Evolutionary conservation across 306 rosid genomes (phyloP).

Genomic region (Elaeagnus macrophylla): DNA sequence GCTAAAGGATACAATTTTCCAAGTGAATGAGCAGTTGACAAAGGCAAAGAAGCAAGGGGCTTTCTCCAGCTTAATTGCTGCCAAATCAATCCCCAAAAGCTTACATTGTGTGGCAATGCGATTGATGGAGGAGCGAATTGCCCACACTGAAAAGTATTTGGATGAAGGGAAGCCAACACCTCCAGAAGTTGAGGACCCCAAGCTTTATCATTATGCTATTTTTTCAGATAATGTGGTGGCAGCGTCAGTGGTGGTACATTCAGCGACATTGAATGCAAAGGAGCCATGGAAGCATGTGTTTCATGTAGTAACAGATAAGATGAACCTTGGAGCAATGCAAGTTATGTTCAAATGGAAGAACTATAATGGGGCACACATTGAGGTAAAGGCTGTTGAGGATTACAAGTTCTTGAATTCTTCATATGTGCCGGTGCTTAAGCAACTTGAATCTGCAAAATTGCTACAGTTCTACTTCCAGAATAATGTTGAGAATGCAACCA

Average conservation of each 20-base stretch:
- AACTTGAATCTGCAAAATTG: slow-evolving; percentile 62
- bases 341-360: slow-evolving; percentile 71
- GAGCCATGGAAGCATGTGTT: slow-evolving; percentile 87
- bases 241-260: slow-evolving; percentile 77
- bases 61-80: slow-evolving; percentile 81
- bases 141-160: slow-evolving; percentile 49
- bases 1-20: slow-evolving; percentile 83
- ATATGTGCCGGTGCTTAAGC: slow-evolving; percentile 68
- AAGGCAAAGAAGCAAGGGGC: slow-evolving; percentile 95
- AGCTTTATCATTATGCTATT: slow-evolving; percentile 65
- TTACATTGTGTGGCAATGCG: slow-evolving; percentile 69
- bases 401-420: slow-evolving; percentile 75
- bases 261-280: slow-evolving; percentile 63
- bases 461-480: slow-evolving; percentile 69
- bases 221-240: slow-evolving; percentile 78
- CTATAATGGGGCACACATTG: slow-evolving; percentile 62
- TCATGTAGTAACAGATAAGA: slow-evolving; percentile 84
- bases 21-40: slow-evolving; percentile 71
- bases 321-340: slow-evolving; percentile 93
- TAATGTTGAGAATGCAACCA: slow-evolving; percentile 81
- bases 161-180: slow-evolving; percentile 52
- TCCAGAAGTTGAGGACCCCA: slow-evolving; percentile 66
- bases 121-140: slow-evolving; percentile 66
- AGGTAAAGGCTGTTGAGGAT: slow-evolving; percentile 82
- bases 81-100: slow-evolving; percentile 77